Percentiles rank a stretch among this genome's conserved stretches.
These are phyloP conservation scores for Exophiala viscosa DNA, from an alignment of 2,329 filamentous ascomycete genomes.

Conservation along the genomic window DNA sequence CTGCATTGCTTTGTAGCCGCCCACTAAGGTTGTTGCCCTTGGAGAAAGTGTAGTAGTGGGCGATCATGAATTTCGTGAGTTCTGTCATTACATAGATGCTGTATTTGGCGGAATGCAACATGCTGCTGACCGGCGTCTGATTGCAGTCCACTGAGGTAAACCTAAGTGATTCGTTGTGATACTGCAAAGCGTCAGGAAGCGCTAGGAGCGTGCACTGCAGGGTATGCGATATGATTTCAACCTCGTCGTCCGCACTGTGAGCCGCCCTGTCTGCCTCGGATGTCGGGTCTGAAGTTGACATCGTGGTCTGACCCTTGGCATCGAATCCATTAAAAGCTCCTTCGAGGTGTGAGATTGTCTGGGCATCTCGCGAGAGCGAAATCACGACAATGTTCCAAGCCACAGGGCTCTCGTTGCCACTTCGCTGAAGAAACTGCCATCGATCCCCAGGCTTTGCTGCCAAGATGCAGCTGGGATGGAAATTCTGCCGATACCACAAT, in stretches of 20 bases:
- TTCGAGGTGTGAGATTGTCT: conserved; percentile 26
- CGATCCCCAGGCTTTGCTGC: conserved; percentile 31
- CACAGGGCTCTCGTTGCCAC: conserved; percentile 33
- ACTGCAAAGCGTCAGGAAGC: conserved; percentile 31
- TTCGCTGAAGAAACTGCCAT: conserved; percentile 33
- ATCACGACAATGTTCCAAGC: conserved; percentile 40
- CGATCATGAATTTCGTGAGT: conserved; percentile 33
- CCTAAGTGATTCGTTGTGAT: conserved; percentile 31
- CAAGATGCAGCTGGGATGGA: conserved; percentile 29
- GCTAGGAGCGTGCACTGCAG: conserved; percentile 26
- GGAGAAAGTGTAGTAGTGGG: conserved; percentile 31
- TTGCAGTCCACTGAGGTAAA: not conserved
- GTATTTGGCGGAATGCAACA: conserved; percentile 30
- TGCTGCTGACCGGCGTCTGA: not conserved
- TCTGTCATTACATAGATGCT: conserved; percentile 35
- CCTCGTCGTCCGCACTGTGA: conserved; percentile 10
- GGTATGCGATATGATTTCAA: conserved; percentile 9
- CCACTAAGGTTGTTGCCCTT: too few species aligned
- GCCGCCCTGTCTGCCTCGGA: not conserved
- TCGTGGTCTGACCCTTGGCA: not conserved
- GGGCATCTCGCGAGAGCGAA: conserved; percentile 37
- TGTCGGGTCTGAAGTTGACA: not conserved
- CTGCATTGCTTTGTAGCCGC: too few species aligned
- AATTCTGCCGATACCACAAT: conserved; percentile 32
- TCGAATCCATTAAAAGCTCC: not conserved